phyloP scores from a whole-genome alignment of 306 rosid genomes.

The Lotus japonicus region DNA sequence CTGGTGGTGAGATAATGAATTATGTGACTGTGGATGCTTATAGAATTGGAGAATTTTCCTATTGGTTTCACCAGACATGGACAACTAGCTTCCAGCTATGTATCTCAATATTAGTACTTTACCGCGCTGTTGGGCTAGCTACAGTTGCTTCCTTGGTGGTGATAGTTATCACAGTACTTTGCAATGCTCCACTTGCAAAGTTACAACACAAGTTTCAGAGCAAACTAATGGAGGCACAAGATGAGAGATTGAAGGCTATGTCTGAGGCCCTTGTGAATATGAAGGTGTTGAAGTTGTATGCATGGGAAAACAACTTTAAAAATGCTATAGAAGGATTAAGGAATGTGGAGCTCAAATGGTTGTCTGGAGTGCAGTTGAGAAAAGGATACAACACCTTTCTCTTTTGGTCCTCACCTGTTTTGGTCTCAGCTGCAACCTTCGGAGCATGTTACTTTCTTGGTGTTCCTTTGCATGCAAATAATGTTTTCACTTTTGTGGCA shows the following conservation, averaged over 20 bases:
- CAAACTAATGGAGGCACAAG: constrained; percentile 79
- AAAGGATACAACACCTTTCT: constrained; percentile 54
- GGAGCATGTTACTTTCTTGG: constrained; percentile 75
- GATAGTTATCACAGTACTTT: constrained; percentile 58
- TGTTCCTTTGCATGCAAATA: constrained; percentile 70
- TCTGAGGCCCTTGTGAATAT: constrained; percentile 77
- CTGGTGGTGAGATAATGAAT: constrained; percentile 85
- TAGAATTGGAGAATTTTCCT: constrained; percentile 88
- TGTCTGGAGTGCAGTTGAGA: constrained; percentile 58
- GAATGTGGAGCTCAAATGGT: constrained; percentile 61
- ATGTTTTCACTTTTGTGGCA: constrained; percentile 85
- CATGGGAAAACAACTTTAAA: constrained; percentile 81
- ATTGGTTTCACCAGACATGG: constrained; percentile 93
- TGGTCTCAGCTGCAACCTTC: constrained; percentile 79
- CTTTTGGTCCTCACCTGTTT: constrained; percentile 74
- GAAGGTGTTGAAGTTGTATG: constrained; percentile 81
- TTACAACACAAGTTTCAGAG: constrained; percentile 72
- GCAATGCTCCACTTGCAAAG: constrained; percentile 87
- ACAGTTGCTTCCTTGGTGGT: constrained; percentile 73
- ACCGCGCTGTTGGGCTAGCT: constrained; percentile 68
- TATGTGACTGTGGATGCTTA: constrained; percentile 87
- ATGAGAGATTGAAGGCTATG: constrained; percentile 58
- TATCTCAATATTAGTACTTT: constrained; percentile 57
- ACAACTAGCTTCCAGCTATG: constrained; percentile 80
- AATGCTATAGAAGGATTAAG: constrained; percentile 49